Evolutionary conservation across 441 rosid species (phyloP).

Genomic region (Capsella rubella): DNA sequence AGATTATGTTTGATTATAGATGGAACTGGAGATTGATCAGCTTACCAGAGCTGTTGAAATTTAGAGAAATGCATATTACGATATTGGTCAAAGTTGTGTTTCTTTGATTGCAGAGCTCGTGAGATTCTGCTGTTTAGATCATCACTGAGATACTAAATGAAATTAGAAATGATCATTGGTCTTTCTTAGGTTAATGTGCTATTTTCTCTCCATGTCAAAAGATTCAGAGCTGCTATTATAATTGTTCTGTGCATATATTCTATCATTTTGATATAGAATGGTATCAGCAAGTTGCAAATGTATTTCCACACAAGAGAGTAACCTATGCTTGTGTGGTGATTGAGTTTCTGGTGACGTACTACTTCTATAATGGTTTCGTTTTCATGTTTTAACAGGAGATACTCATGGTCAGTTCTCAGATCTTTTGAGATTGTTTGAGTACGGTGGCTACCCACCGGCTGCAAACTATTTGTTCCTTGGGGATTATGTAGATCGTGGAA

Average conservation of each 20-base stretch:
- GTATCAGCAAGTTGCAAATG: slow-evolving; percentile 1
- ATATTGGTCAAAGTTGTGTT: slow-evolving; percentile 15
- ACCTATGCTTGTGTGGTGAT: slow-evolving; percentile 9
- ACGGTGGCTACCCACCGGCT: slow-evolving; percentile 79
- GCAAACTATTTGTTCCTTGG: slow-evolving; percentile 79
- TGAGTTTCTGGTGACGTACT: neutral
- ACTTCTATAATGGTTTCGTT: neutral
- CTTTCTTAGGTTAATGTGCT: neutral
- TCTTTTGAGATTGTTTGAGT: slow-evolving; percentile 75
- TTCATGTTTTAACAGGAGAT: slow-evolving; percentile 60
- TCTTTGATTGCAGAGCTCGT: slow-evolving; percentile 5
- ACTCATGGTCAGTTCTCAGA: slow-evolving; percentile 81
- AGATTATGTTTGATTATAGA: neutral
- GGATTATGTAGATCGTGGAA: slow-evolving; percentile 84
- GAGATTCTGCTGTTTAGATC: slow-evolving; percentile 1
- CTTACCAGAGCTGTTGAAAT: neutral
- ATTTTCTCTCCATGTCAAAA: neutral
- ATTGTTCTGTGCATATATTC: neutral
- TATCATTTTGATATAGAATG: neutral
- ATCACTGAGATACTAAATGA: slow-evolving; percentile 9
- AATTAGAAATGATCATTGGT: slow-evolving; percentile 9
- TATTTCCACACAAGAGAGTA: neutral
- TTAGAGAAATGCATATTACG: slow-evolving; percentile 2
- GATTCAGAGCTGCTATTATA: slow-evolving; percentile 5
- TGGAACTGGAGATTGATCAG: slow-evolving; percentile 15